A percentile compares a stretch with the other conserved stretches of the same genome.
Conservation (phyloP, 768 basidiomycete species). For the Clathrus columnatus region DNA sequence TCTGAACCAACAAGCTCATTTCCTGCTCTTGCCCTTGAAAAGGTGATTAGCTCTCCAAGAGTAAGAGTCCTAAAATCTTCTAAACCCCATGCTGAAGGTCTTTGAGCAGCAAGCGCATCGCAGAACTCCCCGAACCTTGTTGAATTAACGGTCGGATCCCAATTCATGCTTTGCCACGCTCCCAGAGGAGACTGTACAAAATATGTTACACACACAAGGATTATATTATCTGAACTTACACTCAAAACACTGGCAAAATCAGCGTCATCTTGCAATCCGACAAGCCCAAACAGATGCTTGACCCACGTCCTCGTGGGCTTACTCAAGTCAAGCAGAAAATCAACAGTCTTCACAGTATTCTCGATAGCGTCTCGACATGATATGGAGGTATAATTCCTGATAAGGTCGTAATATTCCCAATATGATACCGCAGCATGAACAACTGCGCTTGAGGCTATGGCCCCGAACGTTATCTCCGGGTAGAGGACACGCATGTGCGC, state of each 20-base stretch:
- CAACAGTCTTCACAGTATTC: slow-evolving; percentile 50
- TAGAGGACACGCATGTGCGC: slow-evolving; percentile 87
- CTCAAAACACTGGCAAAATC: slow-evolving; percentile 69
- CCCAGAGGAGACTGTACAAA: slow-evolving; percentile 46
- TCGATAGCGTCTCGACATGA: slow-evolving; percentile 52
- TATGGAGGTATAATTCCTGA: slow-evolving; percentile 57
- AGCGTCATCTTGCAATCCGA: slow-evolving; percentile 56
- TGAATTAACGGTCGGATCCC: slow-evolving; percentile 68
- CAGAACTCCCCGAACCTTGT: slow-evolving; percentile 65
- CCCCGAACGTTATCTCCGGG: slow-evolving; percentile 81
- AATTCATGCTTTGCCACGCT: slow-evolving; percentile 77
- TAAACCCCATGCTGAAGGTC: slow-evolving; percentile 25
- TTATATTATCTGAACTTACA: slow-evolving; percentile 30
- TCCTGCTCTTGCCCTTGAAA: slow-evolving; percentile 29
- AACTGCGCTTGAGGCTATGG: slow-evolving; percentile 85
- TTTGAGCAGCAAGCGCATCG: slow-evolving; percentile 36
- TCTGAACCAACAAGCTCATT: slow-evolving; percentile 25
- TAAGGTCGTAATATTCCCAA: slow-evolving; percentile 86
- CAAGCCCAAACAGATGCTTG: slow-evolving; percentile 72
- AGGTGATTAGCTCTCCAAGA: slow-evolving; percentile 19
- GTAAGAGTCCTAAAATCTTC: slow-evolving; percentile 12
- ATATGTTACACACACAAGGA: background rate
- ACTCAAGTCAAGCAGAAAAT: slow-evolving; percentile 45
- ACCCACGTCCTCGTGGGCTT: slow-evolving; percentile 38
- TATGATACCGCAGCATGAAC: slow-evolving; percentile 76